Base-by-base conservation (phyloP, 352 stramenopile species). In the Plasmopara viticola region DNA sequence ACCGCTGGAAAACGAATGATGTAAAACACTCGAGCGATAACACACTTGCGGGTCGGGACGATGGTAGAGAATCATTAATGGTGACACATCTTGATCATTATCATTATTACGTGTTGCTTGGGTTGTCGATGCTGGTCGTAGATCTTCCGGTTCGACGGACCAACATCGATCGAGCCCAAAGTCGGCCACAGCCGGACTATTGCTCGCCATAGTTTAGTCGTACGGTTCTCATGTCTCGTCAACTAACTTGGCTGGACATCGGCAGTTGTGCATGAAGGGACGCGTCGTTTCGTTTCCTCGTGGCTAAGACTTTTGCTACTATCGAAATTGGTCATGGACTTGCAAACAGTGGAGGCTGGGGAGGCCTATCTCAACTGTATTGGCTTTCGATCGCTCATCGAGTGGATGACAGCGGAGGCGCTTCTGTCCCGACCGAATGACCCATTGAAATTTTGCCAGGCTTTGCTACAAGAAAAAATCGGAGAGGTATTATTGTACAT, bases 321-420 rank as follows among this genome's bases (percentile, higher is more conserved):
- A 30, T 10, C 17, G 17, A 44, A 15, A 43, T 41, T 12, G 17
- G 48, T 17, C 48, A 82, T 90, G 79, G 75, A 90, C 44, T 66
- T 72, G 39, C 80, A 90, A 64, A 90, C 77, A 9, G 80, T 80
- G 9, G 84, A 91, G 53, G 78, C 78, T 8, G 81, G 81, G 0
- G 84, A 92, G 59, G 71, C 79, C 44, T 96, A 96, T 58, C 74
- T 96, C 56, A 88, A 90, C 48, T 70, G 68, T 13, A 87, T 94
- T 54, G 85, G 87, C 50, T 96, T 95, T 56, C 87, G 87, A 44
- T 91, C 84, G 42, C 72, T 96, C 40, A 90, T 95, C 55, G 87
- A 96, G 65, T 96, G 84, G 82, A 62, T 96, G 61, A 96, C 86
- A 25, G 87, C 87, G 1, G 87, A 96, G 48, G 72, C 82, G 28